A percentile compares a stretch with the other conserved stretches of the same genome.
Conservation (phyloP, 2,329 filamentous ascomycete species). For the Clathrospora elynae region DNA sequence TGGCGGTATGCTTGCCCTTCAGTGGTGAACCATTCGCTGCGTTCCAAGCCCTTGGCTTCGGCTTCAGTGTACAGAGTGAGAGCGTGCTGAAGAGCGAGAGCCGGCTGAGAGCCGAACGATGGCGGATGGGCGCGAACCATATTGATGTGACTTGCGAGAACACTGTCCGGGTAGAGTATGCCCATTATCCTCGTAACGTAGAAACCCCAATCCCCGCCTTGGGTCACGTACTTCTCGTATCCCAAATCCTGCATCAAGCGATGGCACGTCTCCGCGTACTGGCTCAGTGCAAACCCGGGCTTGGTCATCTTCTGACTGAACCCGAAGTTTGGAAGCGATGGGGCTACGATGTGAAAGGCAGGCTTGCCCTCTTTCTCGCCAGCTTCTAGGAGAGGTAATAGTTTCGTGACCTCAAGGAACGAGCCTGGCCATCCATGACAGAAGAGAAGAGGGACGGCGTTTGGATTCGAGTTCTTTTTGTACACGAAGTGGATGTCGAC, state of each 20-base stretch:
- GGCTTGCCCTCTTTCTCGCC: conserved; percentile 47
- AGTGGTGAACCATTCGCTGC: conserved; percentile 62
- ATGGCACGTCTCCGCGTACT: conserved; percentile 69
- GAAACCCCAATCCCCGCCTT: conserved; percentile 75
- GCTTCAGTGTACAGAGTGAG: conserved; percentile 59
- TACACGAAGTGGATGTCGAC: conserved; percentile 70
- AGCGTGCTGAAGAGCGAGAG: conserved; percentile 62
- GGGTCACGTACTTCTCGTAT: conserved; percentile 61
- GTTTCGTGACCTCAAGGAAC: conserved; percentile 68
- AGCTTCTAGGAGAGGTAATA: conserved; percentile 56
- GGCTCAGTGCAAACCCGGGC: conserved; percentile 62
- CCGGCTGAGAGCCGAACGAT: conserved; percentile 56
- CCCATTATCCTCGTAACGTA: conserved; percentile 68
- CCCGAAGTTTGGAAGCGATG: conserved; percentile 62
- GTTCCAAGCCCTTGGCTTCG: conserved; percentile 59
- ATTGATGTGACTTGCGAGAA: conserved; percentile 67
- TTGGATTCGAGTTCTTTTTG: conserved; percentile 56
- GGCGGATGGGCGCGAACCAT: conserved; percentile 55
- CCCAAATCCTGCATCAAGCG: conserved; percentile 71
- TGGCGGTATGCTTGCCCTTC: conserved; percentile 65
- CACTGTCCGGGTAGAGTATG: conserved; percentile 61
- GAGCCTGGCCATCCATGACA: conserved; percentile 74
- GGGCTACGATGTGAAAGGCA: conserved; percentile 60
- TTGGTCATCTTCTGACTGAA: conserved; percentile 58
- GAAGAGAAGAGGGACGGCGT: conserved; percentile 69